A percentile compares a stretch with the other conserved stretches of the same genome.
These are phyloP conservation scores for Mycosphaerella sp. DNA, from an alignment of 2,329 filamentous ascomycete genomes.

Conservation along the genomic window DNA sequence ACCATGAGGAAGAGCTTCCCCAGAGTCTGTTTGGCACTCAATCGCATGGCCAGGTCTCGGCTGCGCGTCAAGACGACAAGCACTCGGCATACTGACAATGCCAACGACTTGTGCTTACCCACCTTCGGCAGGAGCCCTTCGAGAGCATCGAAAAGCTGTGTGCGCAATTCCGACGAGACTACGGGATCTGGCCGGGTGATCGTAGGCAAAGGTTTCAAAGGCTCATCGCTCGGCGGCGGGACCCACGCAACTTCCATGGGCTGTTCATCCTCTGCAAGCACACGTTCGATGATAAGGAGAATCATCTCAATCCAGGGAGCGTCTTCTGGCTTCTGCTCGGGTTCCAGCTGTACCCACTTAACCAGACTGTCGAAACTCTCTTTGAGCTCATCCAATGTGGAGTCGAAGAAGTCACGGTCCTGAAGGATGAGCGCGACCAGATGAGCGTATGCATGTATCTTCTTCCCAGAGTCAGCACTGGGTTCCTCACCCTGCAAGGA, in stretches of 20 bases:
- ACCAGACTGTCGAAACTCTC: conserved; percentile 71
- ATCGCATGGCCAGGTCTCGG: conserved; percentile 63
- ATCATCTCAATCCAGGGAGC: conserved; percentile 90
- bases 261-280: conserved; percentile 83
- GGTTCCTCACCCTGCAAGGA: conserved; percentile 53
- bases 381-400: conserved; percentile 66
- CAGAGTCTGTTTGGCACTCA: conserved; percentile 84
- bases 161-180: conserved; percentile 59
- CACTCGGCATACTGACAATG: conserved; percentile 74
- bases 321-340: conserved; percentile 63
- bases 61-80: conserved; percentile 81
- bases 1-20: conserved; percentile 91
- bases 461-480: conserved; percentile 51
- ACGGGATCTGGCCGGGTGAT: conserved; percentile 56
- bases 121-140: conserved; percentile 78
- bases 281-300: conserved; percentile 78
- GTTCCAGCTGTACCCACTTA: conserved; percentile 66
- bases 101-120: conserved; percentile 78
- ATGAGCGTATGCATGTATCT: conserved; percentile 87
- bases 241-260: conserved; percentile 67
- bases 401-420: conserved; percentile 71
- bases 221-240: conserved; percentile 40
- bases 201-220: conserved; percentile 41
- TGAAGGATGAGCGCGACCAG: conserved; percentile 82
- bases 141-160: conserved; percentile 66